Conservation (phyloP, 495 filamentous ascomycete genomes). For the Trichoderma gamsii region DNA sequence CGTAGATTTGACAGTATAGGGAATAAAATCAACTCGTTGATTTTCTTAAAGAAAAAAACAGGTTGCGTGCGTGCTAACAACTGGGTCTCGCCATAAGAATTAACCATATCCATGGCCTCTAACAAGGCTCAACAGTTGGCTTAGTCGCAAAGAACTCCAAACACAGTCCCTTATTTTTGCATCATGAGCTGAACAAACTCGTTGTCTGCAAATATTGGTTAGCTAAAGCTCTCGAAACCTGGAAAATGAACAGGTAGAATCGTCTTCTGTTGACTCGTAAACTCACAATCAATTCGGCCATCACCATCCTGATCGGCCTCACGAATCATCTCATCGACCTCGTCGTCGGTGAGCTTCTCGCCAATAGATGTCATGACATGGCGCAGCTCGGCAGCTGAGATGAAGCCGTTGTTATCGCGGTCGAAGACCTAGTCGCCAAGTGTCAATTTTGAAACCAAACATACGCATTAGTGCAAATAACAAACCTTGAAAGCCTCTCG, state of each 20-base stretch:
- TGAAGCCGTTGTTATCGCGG: slow-evolving; percentile 98
- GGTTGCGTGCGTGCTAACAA: slow-evolving; percentile 5
- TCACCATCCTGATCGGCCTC: slow-evolving; percentile 99
- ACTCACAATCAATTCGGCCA: slow-evolving; percentile 86
- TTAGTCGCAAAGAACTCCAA: slow-evolving; percentile 7
- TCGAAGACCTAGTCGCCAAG: slow-evolving; percentile 75
- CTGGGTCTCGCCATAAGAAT: background rate
- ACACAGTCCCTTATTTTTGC: slow-evolving; percentile 75
- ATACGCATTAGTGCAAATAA: slow-evolving; percentile 38
- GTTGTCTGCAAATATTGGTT: slow-evolving; percentile 64
- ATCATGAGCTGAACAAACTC: slow-evolving; percentile 99
- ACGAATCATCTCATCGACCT: slow-evolving; percentile 99
- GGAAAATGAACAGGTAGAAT: background rate
- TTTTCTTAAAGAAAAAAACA: background rate
- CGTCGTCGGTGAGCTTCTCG: slow-evolving; percentile 98
- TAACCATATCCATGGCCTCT: slow-evolving; percentile 10
- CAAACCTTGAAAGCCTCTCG: slow-evolving; percentile 63
- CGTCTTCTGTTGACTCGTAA: background rate
- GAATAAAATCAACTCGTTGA: slow-evolving; percentile 3
- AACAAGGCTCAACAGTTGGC: background rate
- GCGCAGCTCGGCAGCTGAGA: slow-evolving; percentile 93
- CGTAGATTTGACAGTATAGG: slow-evolving; percentile 7
- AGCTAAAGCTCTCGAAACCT: slow-evolving; percentile 22
- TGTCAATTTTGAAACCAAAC: background rate
- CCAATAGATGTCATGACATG: slow-evolving; percentile 99